Evolutionary conservation across 345 rosid genomes (phyloP).

Genomic region (Euphorbia lathyris): DNA sequence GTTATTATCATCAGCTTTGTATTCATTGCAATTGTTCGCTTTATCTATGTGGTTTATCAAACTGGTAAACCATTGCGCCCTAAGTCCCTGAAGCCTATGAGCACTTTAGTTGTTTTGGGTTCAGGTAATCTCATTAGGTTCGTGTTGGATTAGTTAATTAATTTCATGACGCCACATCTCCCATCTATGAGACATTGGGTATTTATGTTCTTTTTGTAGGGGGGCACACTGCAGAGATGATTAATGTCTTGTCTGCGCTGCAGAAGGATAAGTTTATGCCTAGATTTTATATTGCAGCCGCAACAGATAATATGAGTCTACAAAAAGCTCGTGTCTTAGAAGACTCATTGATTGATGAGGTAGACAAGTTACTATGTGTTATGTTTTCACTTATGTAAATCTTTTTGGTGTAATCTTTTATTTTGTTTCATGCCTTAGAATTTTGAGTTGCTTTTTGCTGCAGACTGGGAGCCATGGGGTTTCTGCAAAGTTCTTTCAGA

Average conservation of each 20-base stretch:
- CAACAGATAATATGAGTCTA: conserved; percentile 92
- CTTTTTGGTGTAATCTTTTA: neutral
- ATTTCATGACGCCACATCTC: neutral
- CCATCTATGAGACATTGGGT: neutral
- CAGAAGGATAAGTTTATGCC: conserved; percentile 59
- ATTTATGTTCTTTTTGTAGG: conserved; percentile 34
- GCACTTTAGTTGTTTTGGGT: conserved; percentile 25
- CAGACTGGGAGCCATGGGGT: conserved; percentile 37
- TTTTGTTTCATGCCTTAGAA: neutral
- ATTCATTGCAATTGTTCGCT: conserved; percentile 3
- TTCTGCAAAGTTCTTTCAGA: conserved; percentile 57
- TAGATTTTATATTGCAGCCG: conserved; percentile 80
- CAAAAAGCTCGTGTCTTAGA: conserved; percentile 79
- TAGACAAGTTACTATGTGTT: conserved; percentile 16
- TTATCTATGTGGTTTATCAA: conserved; percentile 19
- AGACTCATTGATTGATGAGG: conserved; percentile 47
- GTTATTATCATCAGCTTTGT: neutral
- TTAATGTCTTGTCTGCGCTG: conserved; percentile 63
- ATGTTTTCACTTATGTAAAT: neutral
- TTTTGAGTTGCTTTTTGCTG: conserved; percentile 9
- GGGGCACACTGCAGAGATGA: conserved; percentile 97
- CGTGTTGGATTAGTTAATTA: neutral
- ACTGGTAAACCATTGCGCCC: conserved; percentile 24
- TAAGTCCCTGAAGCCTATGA: conserved; percentile 17
- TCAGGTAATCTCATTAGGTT: conserved; percentile 15